Evolutionary conservation across 257 asterid species (phyloP), one percentile per base, ranked within the genome.

Genomic region (Solanum chaucha): DNA sequence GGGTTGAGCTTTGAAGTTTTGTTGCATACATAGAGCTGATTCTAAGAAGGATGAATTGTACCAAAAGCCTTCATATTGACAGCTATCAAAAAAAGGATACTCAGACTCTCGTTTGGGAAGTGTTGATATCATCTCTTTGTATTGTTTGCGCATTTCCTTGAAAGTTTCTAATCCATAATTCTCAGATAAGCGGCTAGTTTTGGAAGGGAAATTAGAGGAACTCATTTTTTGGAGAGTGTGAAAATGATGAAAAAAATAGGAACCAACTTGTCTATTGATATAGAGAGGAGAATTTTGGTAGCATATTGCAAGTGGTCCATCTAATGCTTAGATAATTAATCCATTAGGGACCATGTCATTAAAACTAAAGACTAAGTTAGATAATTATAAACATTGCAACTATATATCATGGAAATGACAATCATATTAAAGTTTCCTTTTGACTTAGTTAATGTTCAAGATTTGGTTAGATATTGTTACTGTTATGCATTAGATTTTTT

Each of bases 1-100:
- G 17, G 32, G 48, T 73, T 22, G 51, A 10, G 82, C 20, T 0
- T 73, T 36, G 32, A 73, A 36, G 10, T 35, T 38, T n/a, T 84
- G 38, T 35, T 61, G 75, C 20, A 61, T 11, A 36, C 35, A 61
- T 59, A 35, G 0, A 65, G 67, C 70, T 65, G 20, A 6, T 59
- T 84, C 78, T 61, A 84, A 14, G 0, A 11, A 6, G 4, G 2
- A 0, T 28, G 6, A 0, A 84, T 15, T 5, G 14, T 2, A 84
- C 86, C 64, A 64, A 84, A 84, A 84, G 9, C 77, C 78, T 36
- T 64, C 26, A 28, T 84, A 84, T 13, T 64, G 41, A 12, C 26
- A 64, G 14, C 17, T 1, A 4, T 35, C 15, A 0, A 7, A 24
- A 13, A 1, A 0, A 5, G 35, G 35, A 59, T 59, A 0, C 0